Base-by-base conservation (phyloP, 2,329 filamentous ascomycete species). In the Colletotrichum sublineola region DNA sequence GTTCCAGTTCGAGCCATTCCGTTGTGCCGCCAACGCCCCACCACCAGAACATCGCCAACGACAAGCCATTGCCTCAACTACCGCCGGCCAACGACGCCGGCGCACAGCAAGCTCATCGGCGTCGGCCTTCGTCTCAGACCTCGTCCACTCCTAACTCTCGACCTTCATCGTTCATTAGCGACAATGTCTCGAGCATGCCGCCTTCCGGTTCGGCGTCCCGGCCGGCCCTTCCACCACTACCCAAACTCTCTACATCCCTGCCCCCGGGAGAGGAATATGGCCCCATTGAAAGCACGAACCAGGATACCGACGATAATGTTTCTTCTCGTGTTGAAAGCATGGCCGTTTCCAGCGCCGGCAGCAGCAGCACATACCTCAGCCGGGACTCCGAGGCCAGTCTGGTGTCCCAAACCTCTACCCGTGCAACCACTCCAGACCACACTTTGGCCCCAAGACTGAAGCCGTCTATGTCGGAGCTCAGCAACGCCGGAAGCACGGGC, bases 391-490 rank as follows among this genome's bases (percentile, higher is more conserved):
- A 95, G 78, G 89, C 90, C 60, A 97, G 94, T 80, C 86, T 94
- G 40, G 80, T 94, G 2, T 98, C 96, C 1, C 92, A 93, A 78
- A 91, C 91, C 0, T 97, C 95, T 1, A 98, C 95, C 2, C 87
- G 95, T 68, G 95, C 95, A 20, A 97, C 95, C 1, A 97, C 95
- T 0, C 95, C 95, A 1, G 95, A 97, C 76, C 81, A 87, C 77
- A 77, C 86, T 75, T 79, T 86, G 52, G 85, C 83, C 68, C 87
- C 89, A 40, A 86, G 88, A 75, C 86, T 84, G 70, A 86, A 92
- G 73, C 88, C 90, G 14, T 93, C 90, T 1, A 82, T 92, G 50
- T 91, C 89, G 40, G 94, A 94, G 75, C 85, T 92, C 53, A 95
- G 92, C 83, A 84, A 89, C 20, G 84, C 89, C 3, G 91, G 86